Conservation (phyloP, 2,329 filamentous ascomycete species). For the Aspergillus cejpii region DNA sequence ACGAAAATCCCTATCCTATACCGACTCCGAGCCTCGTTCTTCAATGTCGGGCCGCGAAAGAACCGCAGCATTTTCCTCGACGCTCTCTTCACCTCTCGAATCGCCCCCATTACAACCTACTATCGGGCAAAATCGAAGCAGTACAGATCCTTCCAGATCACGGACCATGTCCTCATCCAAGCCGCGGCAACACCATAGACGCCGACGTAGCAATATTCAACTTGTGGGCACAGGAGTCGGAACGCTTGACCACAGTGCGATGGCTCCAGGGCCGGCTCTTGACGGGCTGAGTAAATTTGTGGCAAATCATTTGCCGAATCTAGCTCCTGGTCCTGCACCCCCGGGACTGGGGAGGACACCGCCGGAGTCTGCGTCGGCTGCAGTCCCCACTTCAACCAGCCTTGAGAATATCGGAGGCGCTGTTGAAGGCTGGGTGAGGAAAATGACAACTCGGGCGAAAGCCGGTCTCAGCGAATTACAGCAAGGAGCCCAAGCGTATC, state of each 20-base stretch:
- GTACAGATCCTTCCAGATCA: constrained; percentile 23
- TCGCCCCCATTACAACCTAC: constrained; percentile 20
- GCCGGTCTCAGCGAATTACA: constrained; percentile 37
- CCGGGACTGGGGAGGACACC: constrained; percentile 42
- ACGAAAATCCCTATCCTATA: constrained; percentile 67
- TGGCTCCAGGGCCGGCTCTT: constrained; percentile 62
- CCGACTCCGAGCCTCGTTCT: constrained; percentile 50
- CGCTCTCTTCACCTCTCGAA: constrained; percentile 22
- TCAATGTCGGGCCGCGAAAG: constrained; percentile 26
- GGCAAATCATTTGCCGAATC: constrained; percentile 70
- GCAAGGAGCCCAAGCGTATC: constrained; percentile 22
- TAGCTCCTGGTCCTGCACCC: constrained; percentile 59
- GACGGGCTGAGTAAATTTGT: constrained; percentile 81
- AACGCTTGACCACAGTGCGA: constrained; percentile 57
- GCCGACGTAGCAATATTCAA: constrained; percentile 46
- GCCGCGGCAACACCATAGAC: constrained; percentile 35
- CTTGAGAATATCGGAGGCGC: constrained; percentile 80
- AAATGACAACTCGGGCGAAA: constrained; percentile 55
- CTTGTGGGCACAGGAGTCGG: constrained; percentile 84
- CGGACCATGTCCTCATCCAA: constrained; percentile 26
- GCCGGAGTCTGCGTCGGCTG: constrained; percentile 32
- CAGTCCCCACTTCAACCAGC: constrained; percentile 36
- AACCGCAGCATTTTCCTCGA: constrained; percentile 27
- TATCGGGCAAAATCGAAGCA: constrained; percentile 26
- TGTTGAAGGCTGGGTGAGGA: constrained; percentile 84